A percentile compares a stretch with the other conserved stretches of the same genome.
phyloP scores from a whole-genome alignment of 2,329 filamentous ascomycete species.

The Colletotrichum sp. region DNA sequence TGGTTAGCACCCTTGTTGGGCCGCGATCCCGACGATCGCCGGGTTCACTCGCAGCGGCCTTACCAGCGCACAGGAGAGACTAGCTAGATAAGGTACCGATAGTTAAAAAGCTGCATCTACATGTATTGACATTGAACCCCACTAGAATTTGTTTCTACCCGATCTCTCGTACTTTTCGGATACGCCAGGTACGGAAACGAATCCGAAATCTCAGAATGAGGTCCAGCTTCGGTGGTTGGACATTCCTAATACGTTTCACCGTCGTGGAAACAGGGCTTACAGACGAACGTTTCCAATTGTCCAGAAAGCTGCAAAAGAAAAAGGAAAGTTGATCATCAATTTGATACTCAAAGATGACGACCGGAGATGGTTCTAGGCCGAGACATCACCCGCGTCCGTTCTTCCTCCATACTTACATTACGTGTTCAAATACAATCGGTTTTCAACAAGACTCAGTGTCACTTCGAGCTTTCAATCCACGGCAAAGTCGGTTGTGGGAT shows the following conservation, averaged over 20 bases:
- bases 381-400: too few relatives aligned
- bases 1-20: too few relatives aligned
- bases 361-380: too few relatives aligned
- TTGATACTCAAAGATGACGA: too few relatives aligned
- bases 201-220: neutral
- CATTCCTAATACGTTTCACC: neutral
- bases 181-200: neutral
- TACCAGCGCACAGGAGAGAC: rapidly evolving
- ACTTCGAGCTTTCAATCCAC: rapidly evolving
- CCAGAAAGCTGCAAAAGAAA: too few relatives aligned
- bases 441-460: neutral
- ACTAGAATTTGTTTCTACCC: neutral
- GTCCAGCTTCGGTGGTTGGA: neutral
- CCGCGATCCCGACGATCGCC: neutral
- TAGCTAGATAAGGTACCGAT: neutral
- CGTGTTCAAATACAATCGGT: neutral
- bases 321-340: too few relatives aligned
- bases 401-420: too few relatives aligned
- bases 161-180: neutral
- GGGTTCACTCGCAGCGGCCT: neutral
- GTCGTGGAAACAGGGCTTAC: neutral
- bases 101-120: neutral
- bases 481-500: neutral
- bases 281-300: neutral
- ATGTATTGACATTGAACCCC: neutral